phyloP scores from a whole-genome alignment of 176 grass and related monocot genomes.

The Raddia guianensis region DNA sequence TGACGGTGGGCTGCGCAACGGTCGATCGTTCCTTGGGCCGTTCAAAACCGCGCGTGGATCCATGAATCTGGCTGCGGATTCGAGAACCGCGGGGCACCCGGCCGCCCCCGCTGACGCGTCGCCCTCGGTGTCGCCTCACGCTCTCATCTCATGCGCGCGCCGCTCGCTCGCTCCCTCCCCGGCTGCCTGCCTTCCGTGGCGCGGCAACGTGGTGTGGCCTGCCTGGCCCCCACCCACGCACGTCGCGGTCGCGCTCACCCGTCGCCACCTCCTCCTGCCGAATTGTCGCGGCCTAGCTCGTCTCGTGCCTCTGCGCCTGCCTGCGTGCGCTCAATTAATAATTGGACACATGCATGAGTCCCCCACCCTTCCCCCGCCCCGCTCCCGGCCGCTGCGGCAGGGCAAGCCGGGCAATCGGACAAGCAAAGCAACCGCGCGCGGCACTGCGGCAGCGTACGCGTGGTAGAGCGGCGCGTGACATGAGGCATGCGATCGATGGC shows the following conservation, averaged over 20 bases:
- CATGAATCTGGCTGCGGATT: constrained; percentile 30
- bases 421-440: too few species aligned
- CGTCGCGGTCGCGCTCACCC: constrained; percentile 24
- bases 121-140: constrained; percentile 26
- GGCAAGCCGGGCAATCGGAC: neutral
- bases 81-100: neutral
- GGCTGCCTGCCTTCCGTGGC: neutral
- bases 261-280: constrained; percentile 49
- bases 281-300: constrained; percentile 52
- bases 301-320: constrained; percentile 45
- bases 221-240: neutral
- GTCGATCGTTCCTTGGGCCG: neutral
- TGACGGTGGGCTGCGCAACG: neutral
- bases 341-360: constrained; percentile 37
- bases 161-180: neutral
- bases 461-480: constrained; percentile 6
- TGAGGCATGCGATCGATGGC: neutral
- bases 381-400: neutral
- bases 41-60: neutral
- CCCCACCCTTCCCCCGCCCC: neutral
- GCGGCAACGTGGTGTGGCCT: neutral
- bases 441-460: neutral
- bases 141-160: neutral
- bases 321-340: neutral
- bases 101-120: constrained; percentile 33